These are phyloP conservation scores for Acer negundo DNA, from an alignment of 345 rosid species.

Conservation along the genomic window DNA sequence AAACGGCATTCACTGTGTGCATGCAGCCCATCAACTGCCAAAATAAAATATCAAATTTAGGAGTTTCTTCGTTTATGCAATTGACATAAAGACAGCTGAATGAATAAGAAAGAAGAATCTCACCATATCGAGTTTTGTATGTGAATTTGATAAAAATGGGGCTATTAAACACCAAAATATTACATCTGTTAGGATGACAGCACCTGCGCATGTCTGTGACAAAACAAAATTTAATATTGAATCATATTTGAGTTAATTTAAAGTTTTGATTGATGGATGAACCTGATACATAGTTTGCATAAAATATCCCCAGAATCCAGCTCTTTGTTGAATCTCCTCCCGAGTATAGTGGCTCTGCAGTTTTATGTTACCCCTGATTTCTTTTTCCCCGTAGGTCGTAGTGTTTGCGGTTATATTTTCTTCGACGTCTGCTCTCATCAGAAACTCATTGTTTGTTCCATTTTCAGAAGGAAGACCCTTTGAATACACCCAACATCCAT, in stretches of 20 bases:
- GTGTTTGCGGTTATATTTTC: slow-evolving; percentile 17
- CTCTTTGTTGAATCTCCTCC: slow-evolving; percentile 43
- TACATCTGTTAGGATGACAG: slow-evolving; percentile 72
- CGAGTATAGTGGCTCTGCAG: slow-evolving; percentile 42
- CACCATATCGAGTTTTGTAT: slow-evolving; percentile 64
- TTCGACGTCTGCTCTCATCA: slow-evolving; percentile 31
- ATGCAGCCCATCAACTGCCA: slow-evolving; percentile 82
- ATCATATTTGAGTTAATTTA: too few species aligned
- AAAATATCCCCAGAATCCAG: slow-evolving; percentile 73
- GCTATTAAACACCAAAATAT: slow-evolving; percentile 75
- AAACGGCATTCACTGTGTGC: slow-evolving; percentile 66
- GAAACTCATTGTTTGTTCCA: slow-evolving; percentile 25
- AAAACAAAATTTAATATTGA: not conserved
- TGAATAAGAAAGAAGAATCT: slow-evolving; percentile 16
- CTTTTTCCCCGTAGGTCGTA: slow-evolving; percentile 17
- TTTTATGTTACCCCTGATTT: slow-evolving; percentile 34
- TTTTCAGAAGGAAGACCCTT: slow-evolving; percentile 21
- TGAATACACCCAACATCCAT: slow-evolving; percentile 72
- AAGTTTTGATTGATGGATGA: slow-evolving; percentile 1
- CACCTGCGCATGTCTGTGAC: slow-evolving; percentile 75
- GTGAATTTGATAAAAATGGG: slow-evolving; percentile 65
- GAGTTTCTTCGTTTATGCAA: not conserved
- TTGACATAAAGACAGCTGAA: not conserved
- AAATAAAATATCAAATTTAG: not conserved
- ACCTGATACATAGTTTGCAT: slow-evolving; percentile 83